A percentile compares a stretch with the other conserved stretches of the same genome.
Conservation (phyloP, 2,329 filamentous ascomycete species). For the Stagonosporopsis cucurbitacearum region DNA sequence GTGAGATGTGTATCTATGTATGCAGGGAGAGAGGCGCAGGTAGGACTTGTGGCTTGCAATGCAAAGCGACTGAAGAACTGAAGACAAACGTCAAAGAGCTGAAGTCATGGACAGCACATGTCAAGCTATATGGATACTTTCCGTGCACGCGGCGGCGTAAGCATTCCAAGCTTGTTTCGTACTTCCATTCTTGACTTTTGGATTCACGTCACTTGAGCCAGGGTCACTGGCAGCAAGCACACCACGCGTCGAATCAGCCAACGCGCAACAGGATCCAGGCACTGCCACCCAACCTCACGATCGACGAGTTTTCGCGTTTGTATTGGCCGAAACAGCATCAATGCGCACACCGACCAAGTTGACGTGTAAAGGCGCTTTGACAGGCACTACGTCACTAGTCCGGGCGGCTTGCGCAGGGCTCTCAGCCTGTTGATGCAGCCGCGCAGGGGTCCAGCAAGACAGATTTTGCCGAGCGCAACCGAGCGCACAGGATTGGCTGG, state of each 20-base stretch:
- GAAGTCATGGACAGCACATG: not conserved
- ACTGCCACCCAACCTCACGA: conserved; percentile 30
- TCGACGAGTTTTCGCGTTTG: conserved; percentile 16
- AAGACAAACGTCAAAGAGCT: conserved; percentile 7
- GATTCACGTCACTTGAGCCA: conserved; percentile 36
- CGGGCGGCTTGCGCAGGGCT: conserved; percentile 25
- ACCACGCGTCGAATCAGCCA: conserved; percentile 19
- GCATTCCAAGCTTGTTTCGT: conserved; percentile 19
- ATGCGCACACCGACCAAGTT: conserved; percentile 28
- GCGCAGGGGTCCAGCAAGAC: conserved; percentile 10
- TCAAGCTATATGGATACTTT: conserved; percentile 15
- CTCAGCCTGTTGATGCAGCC: conserved; percentile 20
- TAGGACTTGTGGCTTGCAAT: not conserved
- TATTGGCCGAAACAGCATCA: conserved; percentile 15
- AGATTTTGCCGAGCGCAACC: conserved; percentile 7
- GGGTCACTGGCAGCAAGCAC: conserved; percentile 15
- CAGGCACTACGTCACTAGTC: conserved; percentile 19
- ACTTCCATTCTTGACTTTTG: conserved; percentile 15
- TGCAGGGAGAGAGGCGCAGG: conserved; percentile 4
- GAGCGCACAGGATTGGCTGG: conserved; percentile 5
- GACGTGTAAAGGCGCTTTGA: conserved; percentile 28
- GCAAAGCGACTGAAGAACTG: conserved; percentile 6
- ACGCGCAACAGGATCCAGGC: conserved; percentile 18
- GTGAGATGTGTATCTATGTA: conserved; percentile 1
- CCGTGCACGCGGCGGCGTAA: conserved; percentile 5